Conservation (phyloP, 495 filamentous ascomycete species). For the Aspergillus saccharolyticus region DNA sequence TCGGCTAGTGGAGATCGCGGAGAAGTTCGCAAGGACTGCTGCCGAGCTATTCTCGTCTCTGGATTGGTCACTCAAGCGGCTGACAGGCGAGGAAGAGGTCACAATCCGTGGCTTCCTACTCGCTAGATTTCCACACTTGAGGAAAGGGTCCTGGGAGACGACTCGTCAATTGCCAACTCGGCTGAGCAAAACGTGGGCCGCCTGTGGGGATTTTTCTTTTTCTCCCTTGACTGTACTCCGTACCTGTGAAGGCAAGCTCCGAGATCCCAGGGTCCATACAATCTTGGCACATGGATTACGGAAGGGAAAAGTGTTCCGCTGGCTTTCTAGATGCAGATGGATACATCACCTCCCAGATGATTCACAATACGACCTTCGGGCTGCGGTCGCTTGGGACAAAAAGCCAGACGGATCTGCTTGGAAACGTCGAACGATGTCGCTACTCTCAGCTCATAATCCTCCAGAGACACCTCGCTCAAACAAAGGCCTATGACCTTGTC, state of each 20-base stretch:
- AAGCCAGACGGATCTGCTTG: no score
- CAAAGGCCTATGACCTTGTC: no score
- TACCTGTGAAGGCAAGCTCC: background rate
- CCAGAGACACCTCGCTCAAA: no score
- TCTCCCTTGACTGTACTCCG: background rate
- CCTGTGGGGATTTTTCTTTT: no score
- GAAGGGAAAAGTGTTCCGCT: background rate
- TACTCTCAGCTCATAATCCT: background rate
- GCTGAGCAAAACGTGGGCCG: background rate
- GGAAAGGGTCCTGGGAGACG: background rate
- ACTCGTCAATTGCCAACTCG: background rate
- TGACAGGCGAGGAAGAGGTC: background rate
- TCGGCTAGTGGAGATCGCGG: background rate
- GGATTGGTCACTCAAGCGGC: background rate
- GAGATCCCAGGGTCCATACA: background rate
- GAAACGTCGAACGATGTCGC: no score
- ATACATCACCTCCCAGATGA: background rate
- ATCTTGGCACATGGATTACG: background rate
- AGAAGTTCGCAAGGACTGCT: background rate
- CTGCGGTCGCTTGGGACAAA: no score
- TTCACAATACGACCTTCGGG: no score
- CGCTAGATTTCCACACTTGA: background rate
- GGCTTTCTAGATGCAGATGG: background rate
- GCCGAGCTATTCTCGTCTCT: background rate
- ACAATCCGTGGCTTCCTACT: background rate